These are phyloP conservation scores for Ettlia oleoabundans DNA, from an alignment of 139 green algal genomes.

Conservation along the genomic window DNA sequence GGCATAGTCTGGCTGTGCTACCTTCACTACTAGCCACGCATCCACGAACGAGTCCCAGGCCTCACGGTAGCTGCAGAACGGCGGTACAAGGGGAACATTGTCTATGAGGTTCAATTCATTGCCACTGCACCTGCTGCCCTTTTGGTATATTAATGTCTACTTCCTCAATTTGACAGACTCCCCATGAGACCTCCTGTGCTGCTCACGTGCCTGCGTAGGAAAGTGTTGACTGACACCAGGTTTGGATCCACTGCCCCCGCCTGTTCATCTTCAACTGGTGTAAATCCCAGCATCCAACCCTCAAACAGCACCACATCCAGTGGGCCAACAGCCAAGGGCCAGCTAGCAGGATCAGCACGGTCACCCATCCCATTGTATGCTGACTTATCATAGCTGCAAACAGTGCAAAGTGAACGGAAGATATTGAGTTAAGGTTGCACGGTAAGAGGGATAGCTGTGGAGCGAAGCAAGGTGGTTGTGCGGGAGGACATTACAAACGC, in stretches of 20 bases:
- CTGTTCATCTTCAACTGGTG: constrained; percentile 50
- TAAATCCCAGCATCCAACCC: constrained; percentile 98
- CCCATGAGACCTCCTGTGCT: too few species aligned
- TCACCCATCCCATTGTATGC: constrained; percentile 82
- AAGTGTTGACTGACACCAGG: constrained; percentile 75
- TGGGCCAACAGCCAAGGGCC: constrained; percentile 72
- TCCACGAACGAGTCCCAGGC: constrained; percentile 88
- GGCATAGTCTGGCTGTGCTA: constrained; percentile 78
- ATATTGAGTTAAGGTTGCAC: too few species aligned
- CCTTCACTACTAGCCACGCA: constrained; percentile 93
- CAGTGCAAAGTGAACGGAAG: too few species aligned
- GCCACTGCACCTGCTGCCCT: too few species aligned
- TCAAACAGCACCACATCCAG: constrained; percentile 96
- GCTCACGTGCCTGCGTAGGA: too few species aligned
- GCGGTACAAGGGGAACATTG: too few species aligned
- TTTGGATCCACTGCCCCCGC: constrained; percentile 58
- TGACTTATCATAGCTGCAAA: constrained; percentile 96
- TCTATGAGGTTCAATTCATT: too few species aligned
- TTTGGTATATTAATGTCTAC: too few species aligned
- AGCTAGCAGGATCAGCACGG: constrained; percentile 63
- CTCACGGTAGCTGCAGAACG: constrained; percentile 78
- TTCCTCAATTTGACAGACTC: too few species aligned
- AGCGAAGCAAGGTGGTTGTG: too few species aligned
- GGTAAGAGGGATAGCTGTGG: too few species aligned
- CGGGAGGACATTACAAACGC: too few species aligned